Base-by-base conservation (phyloP, 345 rosid species). In the Excoecaria cochinchinensis region DNA sequence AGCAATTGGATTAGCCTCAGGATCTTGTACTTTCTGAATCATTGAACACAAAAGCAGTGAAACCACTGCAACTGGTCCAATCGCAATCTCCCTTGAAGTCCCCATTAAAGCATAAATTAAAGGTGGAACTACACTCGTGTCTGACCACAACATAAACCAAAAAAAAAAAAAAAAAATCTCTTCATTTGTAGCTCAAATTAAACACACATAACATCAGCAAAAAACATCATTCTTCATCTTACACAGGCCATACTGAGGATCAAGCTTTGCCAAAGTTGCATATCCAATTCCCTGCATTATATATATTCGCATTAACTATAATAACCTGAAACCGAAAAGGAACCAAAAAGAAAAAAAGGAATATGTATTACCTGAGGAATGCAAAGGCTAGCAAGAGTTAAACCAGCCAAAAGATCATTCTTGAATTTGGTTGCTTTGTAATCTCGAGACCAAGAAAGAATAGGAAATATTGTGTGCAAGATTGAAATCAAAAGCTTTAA, bases 311-410 rank as follows among this genome's bases (percentile, higher is more conserved):
- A 61, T 31, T 25, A 44, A 22, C 24, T 31, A 65, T n/a, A 12
- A n/a, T 3, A 38, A 62, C 12, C 63, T n/a, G 31, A 22, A 12
- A 38, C 62, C 6, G 21, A 38, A 12, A 38, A 38, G 12, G 21
- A 63, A 5, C n/a, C 39, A 6, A 16, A 63, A 61, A 5, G 65
- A 24, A 15, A 24, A 15, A 25, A 25, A 36, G 36, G 19, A 4
- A 4, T 62, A 17, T 60, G 57, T 46, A 56, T 47, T 80, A 94
- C 98, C 89, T 92, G 99, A 14, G 99, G 99, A 80, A 92, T 95
- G 90, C 97, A 87, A 71, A 95, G 95, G 84, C 99, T 95, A 39
- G 99, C 97, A 10, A 95, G 97, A 70, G 99, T 95, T 59, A 95
- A 83, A 70, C 97, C 97, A 3, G 95, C 95, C 87, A 95, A 56